Evolutionary conservation across 2,329 filamentous ascomycete species (phyloP).

Genomic region (Lasiodiplodia citricola): DNA sequence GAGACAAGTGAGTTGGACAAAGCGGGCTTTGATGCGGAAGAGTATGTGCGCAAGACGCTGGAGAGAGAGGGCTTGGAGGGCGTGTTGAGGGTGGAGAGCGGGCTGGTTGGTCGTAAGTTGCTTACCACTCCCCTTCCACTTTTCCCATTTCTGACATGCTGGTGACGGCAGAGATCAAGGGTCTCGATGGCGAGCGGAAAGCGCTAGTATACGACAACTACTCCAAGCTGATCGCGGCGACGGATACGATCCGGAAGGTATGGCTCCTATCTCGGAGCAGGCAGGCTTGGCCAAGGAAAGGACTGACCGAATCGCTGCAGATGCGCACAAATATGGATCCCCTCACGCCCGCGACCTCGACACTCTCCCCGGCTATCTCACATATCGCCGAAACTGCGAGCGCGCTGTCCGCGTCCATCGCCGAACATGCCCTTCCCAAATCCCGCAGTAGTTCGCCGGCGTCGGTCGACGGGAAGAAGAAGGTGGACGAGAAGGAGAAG

Average conservation of each 20-base stretch:
- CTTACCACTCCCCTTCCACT: neutral
- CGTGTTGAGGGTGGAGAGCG: conserved; percentile 72
- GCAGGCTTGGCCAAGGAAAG: neutral
- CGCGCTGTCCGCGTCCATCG: conserved; percentile 47
- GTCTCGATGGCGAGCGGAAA: conserved; percentile 94
- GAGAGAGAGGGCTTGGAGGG: conserved; percentile 69
- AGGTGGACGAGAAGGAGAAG: conserved; percentile 42
- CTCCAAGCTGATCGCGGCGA: conserved; percentile 93
- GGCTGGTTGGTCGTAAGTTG: conserved; percentile 60
- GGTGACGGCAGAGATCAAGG: conserved; percentile 70
- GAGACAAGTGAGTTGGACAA: conserved; percentile 71
- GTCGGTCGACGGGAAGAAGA: neutral
- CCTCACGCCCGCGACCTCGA: conserved; percentile 73
- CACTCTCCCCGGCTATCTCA: conserved; percentile 73
- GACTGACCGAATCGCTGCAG: conserved; percentile 39
- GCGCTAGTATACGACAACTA: conserved; percentile 98
- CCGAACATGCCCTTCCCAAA: conserved; percentile 31
- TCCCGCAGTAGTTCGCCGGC: conserved; percentile 14
- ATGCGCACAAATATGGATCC: conserved; percentile 85
- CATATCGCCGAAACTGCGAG: conserved; percentile 71
- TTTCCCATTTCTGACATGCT: neutral
- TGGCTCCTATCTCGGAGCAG: conserved; percentile 22
- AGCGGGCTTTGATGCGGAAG: conserved; percentile 72
- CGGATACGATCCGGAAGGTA: conserved; percentile 88
- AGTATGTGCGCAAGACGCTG: conserved; percentile 68